Evolutionary conservation across 2,329 filamentous ascomycete species (phyloP).

Genomic region (Penicillium corylophilum): DNA sequence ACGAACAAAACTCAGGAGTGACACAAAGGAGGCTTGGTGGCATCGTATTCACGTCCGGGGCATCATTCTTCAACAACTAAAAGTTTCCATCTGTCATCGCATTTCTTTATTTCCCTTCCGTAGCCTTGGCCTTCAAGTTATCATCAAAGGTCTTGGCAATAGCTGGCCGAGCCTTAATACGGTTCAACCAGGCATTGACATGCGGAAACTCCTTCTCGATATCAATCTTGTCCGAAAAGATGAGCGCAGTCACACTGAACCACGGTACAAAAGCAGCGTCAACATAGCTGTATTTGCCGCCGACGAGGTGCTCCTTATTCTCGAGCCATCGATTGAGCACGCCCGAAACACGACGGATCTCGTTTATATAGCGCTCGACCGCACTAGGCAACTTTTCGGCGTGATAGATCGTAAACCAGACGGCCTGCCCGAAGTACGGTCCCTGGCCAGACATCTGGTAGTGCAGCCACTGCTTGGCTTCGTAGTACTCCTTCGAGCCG

Average conservation of each 20-base stretch:
- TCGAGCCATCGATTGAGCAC: constrained; percentile 15
- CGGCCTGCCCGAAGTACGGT: constrained; percentile 49
- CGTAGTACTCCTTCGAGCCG: constrained; percentile 33
- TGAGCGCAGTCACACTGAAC: constrained; percentile 19
- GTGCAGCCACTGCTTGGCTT: constrained; percentile 45
- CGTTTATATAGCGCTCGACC: constrained; percentile 46
- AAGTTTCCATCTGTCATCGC: not conserved
- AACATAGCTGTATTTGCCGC: constrained; percentile 44
- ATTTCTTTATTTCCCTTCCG: constrained; percentile 7
- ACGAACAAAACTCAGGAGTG: no score
- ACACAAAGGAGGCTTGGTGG: no score
- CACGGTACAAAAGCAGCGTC: constrained; percentile 46
- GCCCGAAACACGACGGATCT: constrained; percentile 45
- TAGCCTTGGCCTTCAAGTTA: not conserved
- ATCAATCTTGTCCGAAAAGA: constrained; percentile 1
- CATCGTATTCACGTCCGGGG: no score
- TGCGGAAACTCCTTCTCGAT: constrained; percentile 3
- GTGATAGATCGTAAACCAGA: constrained; percentile 46
- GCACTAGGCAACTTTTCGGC: constrained; percentile 45
- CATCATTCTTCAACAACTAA: no score
- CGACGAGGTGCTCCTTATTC: constrained; percentile 42
- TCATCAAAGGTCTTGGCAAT: constrained; percentile 5
- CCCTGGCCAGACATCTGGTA: constrained; percentile 49
- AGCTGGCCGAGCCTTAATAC: constrained; percentile 5
- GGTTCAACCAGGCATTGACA: constrained; percentile 5